Percentiles rank a stretch among this genome's conserved stretches.
Conservation (phyloP, 2,329 filamentous ascomycete genomes). For the Annulohypoxylon truncatum region DNA sequence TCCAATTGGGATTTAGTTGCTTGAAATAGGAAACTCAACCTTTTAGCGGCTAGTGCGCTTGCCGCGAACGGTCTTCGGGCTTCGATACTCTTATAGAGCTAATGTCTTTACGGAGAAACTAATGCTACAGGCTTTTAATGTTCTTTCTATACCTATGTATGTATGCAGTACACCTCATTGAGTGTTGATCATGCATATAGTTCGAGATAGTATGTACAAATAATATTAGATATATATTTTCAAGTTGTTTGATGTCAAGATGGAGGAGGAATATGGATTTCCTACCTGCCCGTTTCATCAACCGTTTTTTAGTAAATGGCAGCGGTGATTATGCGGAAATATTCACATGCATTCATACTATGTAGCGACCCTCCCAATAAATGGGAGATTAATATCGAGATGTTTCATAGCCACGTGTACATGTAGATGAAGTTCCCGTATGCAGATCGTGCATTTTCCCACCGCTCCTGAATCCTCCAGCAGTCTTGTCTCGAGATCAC, state of each 20-base stretch:
- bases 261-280: background rate
- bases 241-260: background rate
- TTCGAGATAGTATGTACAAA: too few relatives aligned
- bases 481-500: constrained; percentile 8
- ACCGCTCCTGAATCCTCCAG: background rate
- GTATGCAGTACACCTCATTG: background rate
- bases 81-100: background rate
- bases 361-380: constrained; percentile 7
- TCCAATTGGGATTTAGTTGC: background rate
- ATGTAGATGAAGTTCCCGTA: constrained; percentile 10
- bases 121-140: background rate
- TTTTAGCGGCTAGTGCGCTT: constrained; percentile 31
- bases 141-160: background rate
- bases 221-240: too few relatives aligned
- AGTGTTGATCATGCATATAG: background rate
- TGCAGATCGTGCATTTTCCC: constrained; percentile 8
- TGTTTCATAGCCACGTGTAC: constrained; percentile 41
- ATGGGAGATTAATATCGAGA: constrained; percentile 7
- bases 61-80: constrained; percentile 12
- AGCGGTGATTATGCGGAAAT: constrained; percentile 19
- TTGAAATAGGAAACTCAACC: background rate
- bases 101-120: background rate
- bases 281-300: background rate
- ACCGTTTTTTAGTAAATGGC: background rate
- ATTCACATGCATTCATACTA: constrained; percentile 32